Conservation (phyloP, 345 rosid genomes). For the Schrenkiella parvula region DNA sequence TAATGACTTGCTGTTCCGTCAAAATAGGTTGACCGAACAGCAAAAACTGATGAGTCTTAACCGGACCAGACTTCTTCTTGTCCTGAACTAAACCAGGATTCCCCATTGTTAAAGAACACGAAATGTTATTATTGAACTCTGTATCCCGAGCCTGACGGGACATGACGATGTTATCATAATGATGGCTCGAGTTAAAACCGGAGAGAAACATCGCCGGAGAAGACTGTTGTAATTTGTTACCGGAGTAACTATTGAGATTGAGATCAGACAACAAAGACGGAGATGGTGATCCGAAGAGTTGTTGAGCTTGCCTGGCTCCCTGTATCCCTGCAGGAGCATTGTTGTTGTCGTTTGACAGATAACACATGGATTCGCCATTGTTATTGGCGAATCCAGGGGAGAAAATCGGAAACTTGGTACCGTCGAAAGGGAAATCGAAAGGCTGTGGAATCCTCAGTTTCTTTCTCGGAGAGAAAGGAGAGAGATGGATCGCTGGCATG, state of each 20-base stretch:
- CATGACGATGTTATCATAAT: constrained; percentile 33
- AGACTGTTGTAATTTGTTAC: constrained; percentile 49
- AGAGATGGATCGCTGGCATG: constrained; percentile 61
- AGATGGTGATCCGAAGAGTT: constrained; percentile 53
- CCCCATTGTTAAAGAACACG: constrained; percentile 79
- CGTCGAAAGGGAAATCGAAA: constrained; percentile 52
- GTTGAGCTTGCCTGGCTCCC: constrained; percentile 99
- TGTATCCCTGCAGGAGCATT: constrained; percentile 94
- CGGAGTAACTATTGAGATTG: constrained; percentile 41
- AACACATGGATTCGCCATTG: constrained; percentile 51
- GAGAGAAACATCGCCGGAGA: constrained; percentile 51
- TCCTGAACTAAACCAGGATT: constrained; percentile 44
- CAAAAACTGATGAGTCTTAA: constrained; percentile 65
- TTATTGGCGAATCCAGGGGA: constrained; percentile 48
- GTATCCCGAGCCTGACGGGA: constrained; percentile 31
- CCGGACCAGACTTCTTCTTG: constrained; percentile 45
- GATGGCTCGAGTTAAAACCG: constrained; percentile 47
- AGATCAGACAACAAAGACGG: constrained; percentile 56
- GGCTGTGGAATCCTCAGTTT: constrained; percentile 67
- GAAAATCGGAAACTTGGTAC: constrained; percentile 46
- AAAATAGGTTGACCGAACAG: constrained; percentile 89
- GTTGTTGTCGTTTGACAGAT: constrained; percentile 39
- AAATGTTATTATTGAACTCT: constrained; percentile 40
- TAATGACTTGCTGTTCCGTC: constrained; percentile 40
- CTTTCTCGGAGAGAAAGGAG: constrained; percentile 85